phyloP scores from a whole-genome alignment of 1,139 yeast genomes.

The Taphrina pruni region DNA sequence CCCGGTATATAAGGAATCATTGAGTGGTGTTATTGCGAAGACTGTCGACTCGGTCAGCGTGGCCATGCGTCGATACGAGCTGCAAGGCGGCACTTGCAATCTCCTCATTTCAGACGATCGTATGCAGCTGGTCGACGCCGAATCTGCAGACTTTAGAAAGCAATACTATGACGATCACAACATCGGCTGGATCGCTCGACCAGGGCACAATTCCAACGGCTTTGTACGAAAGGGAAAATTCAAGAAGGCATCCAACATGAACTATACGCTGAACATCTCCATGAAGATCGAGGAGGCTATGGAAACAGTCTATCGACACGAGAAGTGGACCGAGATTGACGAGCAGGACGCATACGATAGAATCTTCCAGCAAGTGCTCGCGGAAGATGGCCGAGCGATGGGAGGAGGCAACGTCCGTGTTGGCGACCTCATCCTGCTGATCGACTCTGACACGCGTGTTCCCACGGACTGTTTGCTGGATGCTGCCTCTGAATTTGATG shows the following conservation, averaged over 20 bases:
- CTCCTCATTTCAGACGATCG: conserved; percentile 42
- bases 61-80: conserved; percentile 41
- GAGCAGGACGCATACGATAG: conserved; percentile 30
- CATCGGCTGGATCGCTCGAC: conserved; percentile 44
- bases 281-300: conserved; percentile 43
- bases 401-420: conserved; percentile 44
- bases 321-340: conserved; percentile 41
- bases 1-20: conserved; percentile 44
- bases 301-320: conserved; percentile 43
- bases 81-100: conserved; percentile 42
- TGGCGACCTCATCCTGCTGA: conserved; percentile 44
- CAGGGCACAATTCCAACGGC: conserved; percentile 44
- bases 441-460: conserved; percentile 45
- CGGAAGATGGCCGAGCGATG: conserved; percentile 40
- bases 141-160: conserved; percentile 30
- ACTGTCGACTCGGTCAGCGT: conserved; percentile 38
- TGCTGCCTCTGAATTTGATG: conserved; percentile 44
- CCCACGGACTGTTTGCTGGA: conserved; percentile 45
- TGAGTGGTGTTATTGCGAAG: conserved; percentile 42
- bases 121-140: conserved; percentile 40
- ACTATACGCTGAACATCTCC: conserved; percentile 39
- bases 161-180: conserved; percentile 43
- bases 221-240: conserved; percentile 35
- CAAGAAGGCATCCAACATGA: conserved; percentile 40
- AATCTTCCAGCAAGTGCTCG: conserved; percentile 15